A percentile compares a stretch with the other conserved stretches of the same genome.
phyloP scores from a whole-genome alignment of 768 basidiomycete species.

The Leccinum longicurvipes region DNA sequence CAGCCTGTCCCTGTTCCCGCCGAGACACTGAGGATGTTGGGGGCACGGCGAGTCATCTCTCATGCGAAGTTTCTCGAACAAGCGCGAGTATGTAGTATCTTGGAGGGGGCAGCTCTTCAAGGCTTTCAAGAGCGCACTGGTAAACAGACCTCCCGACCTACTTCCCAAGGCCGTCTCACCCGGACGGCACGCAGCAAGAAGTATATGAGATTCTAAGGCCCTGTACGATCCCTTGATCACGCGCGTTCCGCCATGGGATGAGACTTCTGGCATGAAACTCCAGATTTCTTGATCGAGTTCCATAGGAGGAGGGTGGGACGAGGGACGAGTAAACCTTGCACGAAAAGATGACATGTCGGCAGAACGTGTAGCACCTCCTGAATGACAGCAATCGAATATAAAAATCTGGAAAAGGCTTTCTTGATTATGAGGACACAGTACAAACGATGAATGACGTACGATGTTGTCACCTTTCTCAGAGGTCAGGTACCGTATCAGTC shows the following conservation, averaged over 20 bases:
- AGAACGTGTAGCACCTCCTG: conserved; percentile 15
- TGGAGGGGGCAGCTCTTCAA: conserved; percentile 6
- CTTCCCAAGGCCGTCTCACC: conserved; percentile 13
- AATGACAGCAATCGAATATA: conserved; percentile 21
- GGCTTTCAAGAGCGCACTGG: conserved; percentile 13
- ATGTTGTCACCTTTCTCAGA: conserved; percentile 18
- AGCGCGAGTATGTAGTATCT: conserved; percentile 13
- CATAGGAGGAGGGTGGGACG: conserved; percentile 8
- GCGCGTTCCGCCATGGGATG: conserved; percentile 5
- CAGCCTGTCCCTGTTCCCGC: conserved; percentile 12
- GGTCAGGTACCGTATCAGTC: conserved; percentile 14
- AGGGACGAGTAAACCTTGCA: conserved; percentile 8
- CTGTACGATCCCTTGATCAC: conserved; percentile 8
- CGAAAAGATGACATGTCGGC: neutral
- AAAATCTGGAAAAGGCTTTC: conserved; percentile 2
- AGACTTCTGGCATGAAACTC: neutral
- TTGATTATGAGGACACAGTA: neutral
- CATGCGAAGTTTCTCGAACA: conserved; percentile 5
- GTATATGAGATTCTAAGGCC: conserved; percentile 18
- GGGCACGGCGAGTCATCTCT: no score
- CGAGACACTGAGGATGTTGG: conserved; percentile 22
- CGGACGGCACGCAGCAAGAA: conserved; percentile 23
- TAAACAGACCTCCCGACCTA: conserved; percentile 17
- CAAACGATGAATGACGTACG: neutral
- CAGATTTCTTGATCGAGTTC: conserved; percentile 13